Conservation (phyloP, 2,329 filamentous ascomycete genomes). For the Epichloe sylvatica region DNA sequence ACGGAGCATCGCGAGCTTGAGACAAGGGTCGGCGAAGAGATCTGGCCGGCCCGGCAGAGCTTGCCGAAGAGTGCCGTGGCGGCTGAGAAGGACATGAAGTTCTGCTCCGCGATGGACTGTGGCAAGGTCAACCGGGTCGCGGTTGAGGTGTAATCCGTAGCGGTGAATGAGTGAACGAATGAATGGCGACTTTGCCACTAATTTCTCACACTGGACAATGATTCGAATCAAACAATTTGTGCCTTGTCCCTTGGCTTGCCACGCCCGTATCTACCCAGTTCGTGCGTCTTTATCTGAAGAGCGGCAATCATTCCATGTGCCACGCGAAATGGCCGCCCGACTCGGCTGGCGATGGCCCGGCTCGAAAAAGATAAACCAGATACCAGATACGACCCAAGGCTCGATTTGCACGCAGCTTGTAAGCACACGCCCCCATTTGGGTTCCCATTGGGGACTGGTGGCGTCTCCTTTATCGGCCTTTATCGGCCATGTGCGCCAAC, state of each 20-base stretch:
- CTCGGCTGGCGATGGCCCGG: not conserved
- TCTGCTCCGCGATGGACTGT: constrained; percentile 23
- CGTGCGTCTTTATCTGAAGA: too few relatives aligned
- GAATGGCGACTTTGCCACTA: too few relatives aligned
- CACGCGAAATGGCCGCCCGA: not conserved
- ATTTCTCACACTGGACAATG: too few relatives aligned
- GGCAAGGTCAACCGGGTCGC: constrained; percentile 12
- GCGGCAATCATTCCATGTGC: too few relatives aligned
- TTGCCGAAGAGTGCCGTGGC: constrained; percentile 15
- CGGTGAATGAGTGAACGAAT: too few relatives aligned
- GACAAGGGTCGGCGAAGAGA: constrained; percentile 28
- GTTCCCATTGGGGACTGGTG: not conserved
- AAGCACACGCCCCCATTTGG: too few relatives aligned
- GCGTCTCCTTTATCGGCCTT: constrained; percentile 6
- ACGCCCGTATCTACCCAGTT: too few relatives aligned
- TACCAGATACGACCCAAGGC: not conserved
- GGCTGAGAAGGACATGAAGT: constrained; percentile 16
- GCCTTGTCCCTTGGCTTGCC: too few relatives aligned
- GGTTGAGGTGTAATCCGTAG: not conserved
- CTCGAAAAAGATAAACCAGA: not conserved
- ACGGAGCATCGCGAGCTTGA: constrained; percentile 33
- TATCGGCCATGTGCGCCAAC: constrained; percentile 3
- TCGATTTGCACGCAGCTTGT: not conserved
- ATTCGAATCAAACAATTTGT: too few relatives aligned
- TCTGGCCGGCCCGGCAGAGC: constrained; percentile 36